These are phyloP conservation scores for Volvox africanus DNA, from an alignment of 139 green algal species.

Conservation along the genomic window DNA sequence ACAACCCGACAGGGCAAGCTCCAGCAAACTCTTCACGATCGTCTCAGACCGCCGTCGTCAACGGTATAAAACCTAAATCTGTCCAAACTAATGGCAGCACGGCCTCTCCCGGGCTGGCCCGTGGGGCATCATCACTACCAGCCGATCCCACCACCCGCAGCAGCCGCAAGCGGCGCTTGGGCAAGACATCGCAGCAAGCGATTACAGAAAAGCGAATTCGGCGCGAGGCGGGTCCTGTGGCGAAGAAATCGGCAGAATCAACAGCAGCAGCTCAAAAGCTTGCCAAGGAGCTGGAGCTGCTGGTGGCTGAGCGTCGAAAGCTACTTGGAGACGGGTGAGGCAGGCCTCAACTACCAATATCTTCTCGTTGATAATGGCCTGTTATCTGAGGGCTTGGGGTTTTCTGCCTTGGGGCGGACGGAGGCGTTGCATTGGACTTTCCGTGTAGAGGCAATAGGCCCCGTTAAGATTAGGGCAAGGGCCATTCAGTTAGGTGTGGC, in stretches of 20 bases:
- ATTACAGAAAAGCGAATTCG: background rate
- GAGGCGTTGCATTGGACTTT: no score
- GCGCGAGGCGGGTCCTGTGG: background rate
- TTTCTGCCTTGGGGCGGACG: no score
- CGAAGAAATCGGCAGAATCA: background rate
- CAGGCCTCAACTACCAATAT: no score
- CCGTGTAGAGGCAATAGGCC: no score
- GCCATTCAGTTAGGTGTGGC: no score
- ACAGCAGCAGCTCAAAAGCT: background rate
- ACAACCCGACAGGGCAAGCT: background rate
- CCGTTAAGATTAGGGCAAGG: no score
- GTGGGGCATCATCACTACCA: background rate
- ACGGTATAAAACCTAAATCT: background rate
- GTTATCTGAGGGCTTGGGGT: no score
- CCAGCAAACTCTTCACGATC: background rate
- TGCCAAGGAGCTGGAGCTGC: background rate
- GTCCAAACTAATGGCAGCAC: background rate
- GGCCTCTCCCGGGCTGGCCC: background rate
- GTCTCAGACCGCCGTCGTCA: background rate
- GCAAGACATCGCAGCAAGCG: background rate
- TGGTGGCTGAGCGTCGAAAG: constrained; percentile 14
- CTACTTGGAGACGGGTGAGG: constrained; percentile 19
- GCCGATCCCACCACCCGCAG: background rate
- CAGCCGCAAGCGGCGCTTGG: constrained; percentile 8
- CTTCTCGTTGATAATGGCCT: no score